Evolutionary conservation across 2,329 filamentous ascomycete species (phyloP), one percentile per base, ranked within the genome.

Genomic region (Talaromyces funiculosus): DNA sequence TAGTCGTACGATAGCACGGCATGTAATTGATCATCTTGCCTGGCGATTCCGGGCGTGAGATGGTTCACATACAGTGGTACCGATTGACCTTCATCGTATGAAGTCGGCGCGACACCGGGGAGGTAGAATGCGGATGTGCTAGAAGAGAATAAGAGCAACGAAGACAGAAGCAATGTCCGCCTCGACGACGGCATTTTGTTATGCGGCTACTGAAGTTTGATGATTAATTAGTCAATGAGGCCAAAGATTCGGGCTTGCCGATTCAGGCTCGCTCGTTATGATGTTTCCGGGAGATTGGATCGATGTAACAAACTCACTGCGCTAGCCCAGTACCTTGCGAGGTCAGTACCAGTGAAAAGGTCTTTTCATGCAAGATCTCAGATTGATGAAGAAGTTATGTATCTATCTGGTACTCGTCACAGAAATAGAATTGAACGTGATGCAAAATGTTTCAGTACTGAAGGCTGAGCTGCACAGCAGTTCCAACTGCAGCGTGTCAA

Each of bases 1-100:
- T 99, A 97, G 77, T 97, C 93, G 81, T 90, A 99, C 4, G 93
- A 90, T 69, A 97, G 87, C 59, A 96, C 88, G n/a, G 92, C 95
- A 73, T 92, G 90, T 42, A 97, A 82, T 67, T 91, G 88, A 26
- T 88, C 84, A 75, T 96, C 91, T 65, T 85, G 82, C 62, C 85
- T 82, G 43, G 89, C 89, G 49, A 91, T 86, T 49, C 92, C 86
- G 3, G 94, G 93, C 43, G 90, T 94, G 69, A 99, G 88, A 72
- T 88, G 88, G 79, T 99, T 99, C 75, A 99, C 94, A 70, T 90
- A 88, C 53, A 99, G 84, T 24, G 92, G 90, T 24, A 99, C 94
- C 26, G 79, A 79, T 68, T 94, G 90, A 71, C 86, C 89, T 57
- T 81, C 78, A 69, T 90, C 86, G 80, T 99, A 99, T 60, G 93